Evolutionary conservation across 371 early-diverging fungal genomes (phyloP).

Genomic region (Chytridium lagenaria): DNA sequence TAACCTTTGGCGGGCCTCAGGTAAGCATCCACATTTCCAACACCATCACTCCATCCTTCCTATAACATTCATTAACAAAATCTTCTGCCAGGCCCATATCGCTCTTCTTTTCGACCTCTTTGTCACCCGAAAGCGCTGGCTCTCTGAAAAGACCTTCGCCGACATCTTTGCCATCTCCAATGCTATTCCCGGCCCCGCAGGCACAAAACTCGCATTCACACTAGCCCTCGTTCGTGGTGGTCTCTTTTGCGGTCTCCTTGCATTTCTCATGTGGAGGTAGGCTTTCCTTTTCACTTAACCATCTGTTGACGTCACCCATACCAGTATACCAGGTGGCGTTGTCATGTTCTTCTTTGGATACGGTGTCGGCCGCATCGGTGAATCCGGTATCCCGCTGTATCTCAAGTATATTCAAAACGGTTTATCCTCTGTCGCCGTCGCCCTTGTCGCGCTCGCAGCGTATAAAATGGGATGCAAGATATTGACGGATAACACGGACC

Average conservation of each 20-base stretch:
- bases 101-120: slow-evolving; percentile 61
- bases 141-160: slow-evolving; percentile 53
- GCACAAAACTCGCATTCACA: slow-evolving; percentile 63
- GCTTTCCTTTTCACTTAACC: too few relatives aligned
- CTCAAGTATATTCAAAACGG: slow-evolving; percentile 58
- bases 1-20: slow-evolving; percentile 67
- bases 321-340: slow-evolving; percentile 59
- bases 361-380: slow-evolving; percentile 50
- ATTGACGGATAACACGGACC: slow-evolving; percentile 48
- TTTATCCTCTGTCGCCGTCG: slow-evolving; percentile 60
- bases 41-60: background rate
- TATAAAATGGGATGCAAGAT: slow-evolving; percentile 55
- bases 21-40: slow-evolving; percentile 19
- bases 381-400: slow-evolving; percentile 50
- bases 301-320: too few relatives aligned
- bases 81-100: slow-evolving; percentile 53
- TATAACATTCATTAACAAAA: background rate
- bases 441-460: slow-evolving; percentile 64
- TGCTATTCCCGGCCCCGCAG: slow-evolving; percentile 68
- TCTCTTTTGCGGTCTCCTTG: slow-evolving; percentile 50
- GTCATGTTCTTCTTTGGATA: slow-evolving; percentile 58
- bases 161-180: slow-evolving; percentile 68
- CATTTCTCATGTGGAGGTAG: slow-evolving; percentile 63
- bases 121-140: slow-evolving; percentile 56
- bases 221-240: slow-evolving; percentile 62